phyloP scores from a whole-genome alignment of 1,284 basidiomycete species.

The Melampsora americana region DNA sequence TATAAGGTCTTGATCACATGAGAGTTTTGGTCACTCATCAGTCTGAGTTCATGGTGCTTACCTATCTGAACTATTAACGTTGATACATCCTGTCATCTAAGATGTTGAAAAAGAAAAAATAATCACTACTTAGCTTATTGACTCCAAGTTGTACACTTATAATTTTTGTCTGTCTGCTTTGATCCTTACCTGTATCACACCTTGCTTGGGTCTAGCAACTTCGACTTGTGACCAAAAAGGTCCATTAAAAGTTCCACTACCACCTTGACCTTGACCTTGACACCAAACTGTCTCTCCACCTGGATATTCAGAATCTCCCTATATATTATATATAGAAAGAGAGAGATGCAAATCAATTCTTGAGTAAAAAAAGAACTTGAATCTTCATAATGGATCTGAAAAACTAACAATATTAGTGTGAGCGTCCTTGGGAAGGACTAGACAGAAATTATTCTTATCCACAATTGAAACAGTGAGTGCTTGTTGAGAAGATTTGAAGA shows the following conservation, averaged over 20 bases:
- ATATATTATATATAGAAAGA: too few relatives aligned
- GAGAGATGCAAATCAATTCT: too few relatives aligned
- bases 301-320: constrained; percentile 39
- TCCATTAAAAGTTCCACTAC: constrained; percentile 41
- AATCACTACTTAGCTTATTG: neutral
- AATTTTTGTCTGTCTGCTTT: neutral
- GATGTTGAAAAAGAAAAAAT: neutral
- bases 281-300: constrained; percentile 44
- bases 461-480: constrained; percentile 24
- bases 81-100: constrained; percentile 41
- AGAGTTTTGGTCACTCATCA: too few relatives aligned
- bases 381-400: constrained; percentile 43
- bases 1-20: too few relatives aligned
- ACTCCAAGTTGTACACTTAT: neutral
- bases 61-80: constrained; percentile 40
- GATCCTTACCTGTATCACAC: constrained; percentile 25
- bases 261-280: constrained; percentile 24
- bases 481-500: neutral
- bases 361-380: constrained; percentile 5
- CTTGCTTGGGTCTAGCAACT: constrained; percentile 32
- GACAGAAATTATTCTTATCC: constrained; percentile 45
- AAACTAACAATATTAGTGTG: constrained; percentile 39
- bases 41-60: constrained; percentile 43
- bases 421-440: constrained; percentile 44
- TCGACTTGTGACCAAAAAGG: constrained; percentile 45